Conservation (phyloP, 169 alveolate genomes). For the Cryptosporidium xiaoi region DNA sequence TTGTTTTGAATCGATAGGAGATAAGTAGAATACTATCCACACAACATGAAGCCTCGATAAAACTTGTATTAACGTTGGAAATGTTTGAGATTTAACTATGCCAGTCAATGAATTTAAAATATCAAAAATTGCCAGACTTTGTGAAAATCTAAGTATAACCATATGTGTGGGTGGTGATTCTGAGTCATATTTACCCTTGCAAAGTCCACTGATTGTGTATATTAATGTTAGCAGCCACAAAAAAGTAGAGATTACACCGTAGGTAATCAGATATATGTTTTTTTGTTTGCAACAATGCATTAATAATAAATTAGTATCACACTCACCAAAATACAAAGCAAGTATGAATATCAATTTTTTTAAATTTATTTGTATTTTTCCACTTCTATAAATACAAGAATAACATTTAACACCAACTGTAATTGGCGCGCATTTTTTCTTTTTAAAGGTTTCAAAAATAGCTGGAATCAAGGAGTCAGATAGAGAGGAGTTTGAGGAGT, state of each 20-base stretch:
- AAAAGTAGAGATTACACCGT: constrained; percentile 30
- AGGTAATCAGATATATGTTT: constrained; percentile 31
- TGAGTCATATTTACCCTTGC: neutral
- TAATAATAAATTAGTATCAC: constrained; percentile 3
- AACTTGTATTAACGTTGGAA: constrained; percentile 58
- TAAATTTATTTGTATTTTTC: no score
- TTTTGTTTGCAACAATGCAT: constrained; percentile 17
- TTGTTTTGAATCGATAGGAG: constrained; percentile 54
- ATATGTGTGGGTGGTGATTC: constrained; percentile 2
- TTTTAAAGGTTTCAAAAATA: neutral
- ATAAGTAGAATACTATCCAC: constrained; percentile 66
- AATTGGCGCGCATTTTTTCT: neutral
- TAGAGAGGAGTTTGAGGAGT: constrained; percentile 14
- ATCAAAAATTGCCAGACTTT: constrained; percentile 59
- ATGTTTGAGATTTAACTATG: constrained; percentile 34
- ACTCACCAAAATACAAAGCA: constrained; percentile 8
- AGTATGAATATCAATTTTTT: neutral
- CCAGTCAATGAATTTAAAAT: constrained; percentile 58
- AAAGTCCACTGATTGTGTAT: constrained; percentile 14
- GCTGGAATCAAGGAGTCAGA: neutral
- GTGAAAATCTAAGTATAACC: constrained; percentile 48
- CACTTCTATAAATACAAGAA: neutral
- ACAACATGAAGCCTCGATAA: constrained; percentile 66
- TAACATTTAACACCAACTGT: neutral
- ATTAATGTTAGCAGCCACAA: constrained; percentile 35